Percentiles rank a stretch among this genome's conserved stretches.
phyloP scores from a whole-genome alignment of 805 yeast species.

The Metschnikowia rubicola region DNA sequence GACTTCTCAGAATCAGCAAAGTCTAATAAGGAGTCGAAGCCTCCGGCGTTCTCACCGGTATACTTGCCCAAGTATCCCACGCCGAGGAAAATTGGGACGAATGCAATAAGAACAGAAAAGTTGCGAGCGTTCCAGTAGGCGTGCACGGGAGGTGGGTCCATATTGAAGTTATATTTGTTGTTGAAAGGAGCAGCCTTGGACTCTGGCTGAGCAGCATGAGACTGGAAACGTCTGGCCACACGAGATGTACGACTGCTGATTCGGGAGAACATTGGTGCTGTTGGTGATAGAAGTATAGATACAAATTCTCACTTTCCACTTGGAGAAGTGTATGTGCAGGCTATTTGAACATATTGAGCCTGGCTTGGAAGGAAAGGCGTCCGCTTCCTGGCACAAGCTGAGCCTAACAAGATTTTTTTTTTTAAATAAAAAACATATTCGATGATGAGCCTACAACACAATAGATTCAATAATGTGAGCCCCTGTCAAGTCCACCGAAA shows the following conservation, averaged over 20 bases:
- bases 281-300: slow-evolving; percentile 1
- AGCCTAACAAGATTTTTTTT: no score
- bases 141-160: slow-evolving; percentile 44
- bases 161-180: slow-evolving; percentile 41
- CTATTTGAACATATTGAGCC: not conserved
- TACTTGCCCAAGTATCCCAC: slow-evolving; percentile 34
- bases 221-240: slow-evolving; percentile 30
- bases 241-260: slow-evolving; percentile 21
- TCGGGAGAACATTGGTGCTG: slow-evolving; percentile 27
- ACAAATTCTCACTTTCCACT: slow-evolving; percentile 14
- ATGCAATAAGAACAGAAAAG: slow-evolving; percentile 34
- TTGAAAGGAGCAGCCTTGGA: slow-evolving; percentile 30
- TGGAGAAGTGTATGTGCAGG: slow-evolving; percentile 12
- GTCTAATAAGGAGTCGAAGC: slow-evolving; percentile 29
- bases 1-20: slow-evolving; percentile 38
- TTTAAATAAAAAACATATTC: no score
- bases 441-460: no score
- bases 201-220: slow-evolving; percentile 19
- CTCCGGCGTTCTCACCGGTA: slow-evolving; percentile 27
- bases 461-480: no score
- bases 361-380: no score
- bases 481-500: no score
- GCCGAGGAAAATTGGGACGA: slow-evolving; percentile 35
- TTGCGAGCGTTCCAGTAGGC: slow-evolving; percentile 43
- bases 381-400: no score